phyloP scores from a whole-genome alignment of 148 eudicot species.

The Polygonum maritimum region DNA sequence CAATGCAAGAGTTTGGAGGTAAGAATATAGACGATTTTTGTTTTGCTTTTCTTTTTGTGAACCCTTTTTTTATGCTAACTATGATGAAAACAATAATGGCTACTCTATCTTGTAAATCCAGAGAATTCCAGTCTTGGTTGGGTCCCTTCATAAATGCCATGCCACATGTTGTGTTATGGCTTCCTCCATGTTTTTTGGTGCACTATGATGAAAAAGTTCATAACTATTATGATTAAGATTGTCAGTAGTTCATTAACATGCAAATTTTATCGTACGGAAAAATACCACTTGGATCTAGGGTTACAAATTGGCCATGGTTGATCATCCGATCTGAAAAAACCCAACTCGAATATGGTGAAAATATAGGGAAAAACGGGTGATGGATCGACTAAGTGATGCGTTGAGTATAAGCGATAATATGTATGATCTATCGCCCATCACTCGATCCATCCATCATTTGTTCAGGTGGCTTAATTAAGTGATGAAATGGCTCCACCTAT shows the following conservation, averaged over 20 bases:
- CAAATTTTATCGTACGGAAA: neutral
- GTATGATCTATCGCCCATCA: too few relatives aligned
- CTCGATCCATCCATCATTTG: too few relatives aligned
- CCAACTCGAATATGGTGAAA: too few relatives aligned
- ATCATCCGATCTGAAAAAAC: too few relatives aligned
- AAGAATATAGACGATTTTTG: neutral
- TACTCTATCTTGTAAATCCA: neutral
- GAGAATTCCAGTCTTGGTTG: neutral
- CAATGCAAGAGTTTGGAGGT: slow-evolving; percentile 7
- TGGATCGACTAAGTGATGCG: too few relatives aligned
- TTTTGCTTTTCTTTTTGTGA: neutral
- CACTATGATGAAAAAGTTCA: neutral
- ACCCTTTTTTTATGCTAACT: neutral
- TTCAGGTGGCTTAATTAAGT: too few relatives aligned
- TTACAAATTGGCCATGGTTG: neutral
- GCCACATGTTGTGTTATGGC: slow-evolving; percentile 3
- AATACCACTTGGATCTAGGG: neutral
- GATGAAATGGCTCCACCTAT: too few relatives aligned
- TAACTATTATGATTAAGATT: neutral
- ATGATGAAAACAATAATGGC: neutral
- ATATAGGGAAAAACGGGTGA: too few relatives aligned
- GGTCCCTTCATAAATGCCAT: neutral
- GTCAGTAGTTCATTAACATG: neutral
- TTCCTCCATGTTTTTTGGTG: slow-evolving; percentile 1
- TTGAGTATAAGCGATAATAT: too few relatives aligned